Percentiles rank a stretch among this genome's conserved stretches.
Evolutionary conservation across 331 rosid species (phyloP).

Genomic region (Phaseolus coccineus): DNA sequence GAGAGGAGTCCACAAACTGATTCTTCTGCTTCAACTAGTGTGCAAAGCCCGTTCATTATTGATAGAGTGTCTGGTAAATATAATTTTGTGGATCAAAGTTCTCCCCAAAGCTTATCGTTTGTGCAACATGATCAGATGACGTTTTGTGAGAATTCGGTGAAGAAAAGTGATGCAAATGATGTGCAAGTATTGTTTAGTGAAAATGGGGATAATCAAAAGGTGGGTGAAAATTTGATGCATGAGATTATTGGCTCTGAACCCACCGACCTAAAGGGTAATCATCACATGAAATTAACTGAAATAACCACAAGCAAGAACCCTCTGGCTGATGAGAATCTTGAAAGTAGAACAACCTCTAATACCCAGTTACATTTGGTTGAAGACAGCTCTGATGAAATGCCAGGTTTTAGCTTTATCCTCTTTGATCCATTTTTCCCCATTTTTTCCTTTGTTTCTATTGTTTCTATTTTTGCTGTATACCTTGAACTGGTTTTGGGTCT

Average conservation of each 20-base stretch:
- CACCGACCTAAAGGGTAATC: slow-evolving; percentile 41
- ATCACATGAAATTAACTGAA: slow-evolving; percentile 51
- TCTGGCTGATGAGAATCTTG: slow-evolving; percentile 43
- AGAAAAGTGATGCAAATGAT: slow-evolving; percentile 36
- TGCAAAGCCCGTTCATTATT: slow-evolving; percentile 37
- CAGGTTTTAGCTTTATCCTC: slow-evolving; percentile 57
- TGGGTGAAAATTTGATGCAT: slow-evolving; percentile 43
- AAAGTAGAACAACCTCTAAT: slow-evolving; percentile 42
- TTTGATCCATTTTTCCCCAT: slow-evolving; percentile 1
- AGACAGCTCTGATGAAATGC: slow-evolving; percentile 48
- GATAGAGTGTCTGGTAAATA: slow-evolving; percentile 36
- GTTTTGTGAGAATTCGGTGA: slow-evolving; percentile 43
- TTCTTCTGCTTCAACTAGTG: slow-evolving; percentile 48
- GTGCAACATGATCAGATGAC: slow-evolving; percentile 41
- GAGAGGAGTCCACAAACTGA: slow-evolving; percentile 44
- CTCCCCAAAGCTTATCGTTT: slow-evolving; percentile 47
- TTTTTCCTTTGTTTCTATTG: not conserved
- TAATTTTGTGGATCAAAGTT: slow-evolving; percentile 34
- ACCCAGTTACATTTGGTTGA: slow-evolving; percentile 40
- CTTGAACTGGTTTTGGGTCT: slow-evolving; percentile 25
- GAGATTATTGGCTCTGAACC: slow-evolving; percentile 44
- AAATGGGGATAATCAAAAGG: slow-evolving; percentile 47
- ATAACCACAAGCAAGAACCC: slow-evolving; percentile 55
- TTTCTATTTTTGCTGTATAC: slow-evolving; percentile 18
- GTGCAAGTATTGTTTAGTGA: slow-evolving; percentile 37